Conservation (phyloP, 805 yeast genomes). For the Pichia manshurica region DNA sequence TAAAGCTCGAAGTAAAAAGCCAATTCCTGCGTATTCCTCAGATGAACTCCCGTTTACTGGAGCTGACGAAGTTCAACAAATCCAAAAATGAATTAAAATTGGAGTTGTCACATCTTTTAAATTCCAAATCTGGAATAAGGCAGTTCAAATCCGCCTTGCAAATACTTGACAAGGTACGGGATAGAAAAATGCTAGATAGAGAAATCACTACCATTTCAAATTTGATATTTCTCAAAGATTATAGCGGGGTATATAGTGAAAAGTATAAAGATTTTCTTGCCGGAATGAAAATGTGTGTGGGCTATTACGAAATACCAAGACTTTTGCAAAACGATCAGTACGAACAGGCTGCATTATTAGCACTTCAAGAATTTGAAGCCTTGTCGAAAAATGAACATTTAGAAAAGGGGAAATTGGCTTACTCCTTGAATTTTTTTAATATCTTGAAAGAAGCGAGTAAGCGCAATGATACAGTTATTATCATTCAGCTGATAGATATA, state of each 20-base stretch:
- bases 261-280: constrained; percentile 12
- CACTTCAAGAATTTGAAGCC: constrained; percentile 8
- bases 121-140: neutral
- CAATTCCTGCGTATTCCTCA: too few species aligned
- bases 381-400: neutral
- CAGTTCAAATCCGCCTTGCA: neutral
- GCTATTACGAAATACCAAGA: constrained; percentile 19
- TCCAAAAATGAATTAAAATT: neutral
- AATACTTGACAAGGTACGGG: neutral
- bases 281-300: constrained; percentile 6
- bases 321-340: constrained; percentile 18
- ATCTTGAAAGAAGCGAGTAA: constrained; percentile 19
- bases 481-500: constrained; percentile 13
- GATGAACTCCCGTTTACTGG: neutral
- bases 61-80: neutral
- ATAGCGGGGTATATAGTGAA: constrained; percentile 10
- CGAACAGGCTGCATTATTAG: constrained; percentile 19
- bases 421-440: constrained; percentile 10
- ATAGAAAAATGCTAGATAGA: constrained; percentile 2
- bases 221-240: constrained; percentile 14
- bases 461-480: constrained; percentile 20
- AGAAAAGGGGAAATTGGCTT: constrained; percentile 1
- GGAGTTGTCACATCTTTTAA: neutral
- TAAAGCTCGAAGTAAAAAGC: too few species aligned
- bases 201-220: constrained; percentile 13